These are phyloP conservation scores for Mortierella sp. DNA, from an alignment of 371 early-diverging fungal species.

Conservation along the genomic window DNA sequence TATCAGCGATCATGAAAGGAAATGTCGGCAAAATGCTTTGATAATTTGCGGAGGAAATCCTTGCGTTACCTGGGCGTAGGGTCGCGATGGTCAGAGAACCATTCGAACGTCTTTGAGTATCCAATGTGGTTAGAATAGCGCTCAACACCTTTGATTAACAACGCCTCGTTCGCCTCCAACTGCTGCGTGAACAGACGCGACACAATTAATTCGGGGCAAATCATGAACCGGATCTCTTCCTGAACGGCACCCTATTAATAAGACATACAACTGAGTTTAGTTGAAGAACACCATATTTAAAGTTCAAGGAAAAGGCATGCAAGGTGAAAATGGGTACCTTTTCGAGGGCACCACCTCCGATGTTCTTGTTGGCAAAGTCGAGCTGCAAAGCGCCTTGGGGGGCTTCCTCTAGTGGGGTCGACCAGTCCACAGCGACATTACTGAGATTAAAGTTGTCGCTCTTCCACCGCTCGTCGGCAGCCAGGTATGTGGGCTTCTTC, in stretches of 20 bases:
- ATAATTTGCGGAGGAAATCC: background rate
- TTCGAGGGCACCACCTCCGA: slow-evolving; percentile 65
- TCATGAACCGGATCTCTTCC: slow-evolving; percentile 72
- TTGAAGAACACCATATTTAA: background rate
- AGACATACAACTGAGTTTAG: background rate
- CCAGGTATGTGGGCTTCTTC: slow-evolving; percentile 57
- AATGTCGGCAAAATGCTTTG: background rate
- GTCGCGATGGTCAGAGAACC: slow-evolving; percentile 60
- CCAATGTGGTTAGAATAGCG: slow-evolving; percentile 66
- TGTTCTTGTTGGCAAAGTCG: slow-evolving; percentile 71
- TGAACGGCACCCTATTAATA: slow-evolving; percentile 67
- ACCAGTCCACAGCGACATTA: slow-evolving; percentile 62
- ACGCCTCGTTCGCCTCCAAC: slow-evolving; percentile 63
- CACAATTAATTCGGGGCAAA: slow-evolving; percentile 69
- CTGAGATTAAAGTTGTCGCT: slow-evolving; percentile 24
- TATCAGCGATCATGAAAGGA: background rate
- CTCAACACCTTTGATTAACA: slow-evolving; percentile 67
- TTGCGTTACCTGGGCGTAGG: slow-evolving; percentile 37
- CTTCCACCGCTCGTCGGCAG: slow-evolving; percentile 21
- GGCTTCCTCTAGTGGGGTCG: slow-evolving; percentile 41
- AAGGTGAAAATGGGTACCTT: slow-evolving; percentile 19
- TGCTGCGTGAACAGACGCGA: slow-evolving; percentile 64
- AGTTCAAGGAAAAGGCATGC: background rate
- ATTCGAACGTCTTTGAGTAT: slow-evolving; percentile 65
- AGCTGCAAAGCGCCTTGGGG: slow-evolving; percentile 56